Evolutionary conservation across 2,329 filamentous ascomycete genomes (phyloP).

Genomic region (Paecilomyces formosus): DNA sequence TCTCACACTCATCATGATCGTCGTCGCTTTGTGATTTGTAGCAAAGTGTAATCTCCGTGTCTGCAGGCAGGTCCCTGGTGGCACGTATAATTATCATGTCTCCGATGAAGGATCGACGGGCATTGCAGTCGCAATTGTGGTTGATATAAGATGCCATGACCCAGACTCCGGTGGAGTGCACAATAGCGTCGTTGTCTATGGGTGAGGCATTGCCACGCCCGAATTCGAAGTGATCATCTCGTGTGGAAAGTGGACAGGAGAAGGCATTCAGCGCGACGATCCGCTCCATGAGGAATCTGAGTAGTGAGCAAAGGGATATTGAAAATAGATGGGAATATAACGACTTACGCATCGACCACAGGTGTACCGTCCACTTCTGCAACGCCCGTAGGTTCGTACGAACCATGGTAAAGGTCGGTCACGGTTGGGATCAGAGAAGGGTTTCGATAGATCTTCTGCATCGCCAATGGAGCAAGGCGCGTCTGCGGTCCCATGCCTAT

Average conservation of each 20-base stretch:
- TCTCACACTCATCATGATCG: background rate
- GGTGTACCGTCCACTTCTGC: constrained; percentile 28
- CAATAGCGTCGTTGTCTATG: background rate
- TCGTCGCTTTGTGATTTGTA: constrained; percentile 24
- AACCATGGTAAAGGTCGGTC: constrained; percentile 32
- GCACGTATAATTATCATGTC: constrained; percentile 49
- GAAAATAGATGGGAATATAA: background rate
- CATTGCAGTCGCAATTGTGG: constrained; percentile 46
- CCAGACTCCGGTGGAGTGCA: constrained; percentile 41
- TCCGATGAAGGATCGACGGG: constrained; percentile 44
- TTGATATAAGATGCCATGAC: constrained; percentile 44
- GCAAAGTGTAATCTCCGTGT: constrained; percentile 40
- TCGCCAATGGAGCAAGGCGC: constrained; percentile 32
- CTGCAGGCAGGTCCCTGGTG: constrained; percentile 31
- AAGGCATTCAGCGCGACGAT: constrained; percentile 41
- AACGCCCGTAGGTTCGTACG: constrained; percentile 26
- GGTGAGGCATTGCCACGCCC: background rate
- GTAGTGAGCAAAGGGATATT: constrained; percentile 2
- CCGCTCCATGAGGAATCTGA: constrained; percentile 40
- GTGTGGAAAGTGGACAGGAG: constrained; percentile 21
- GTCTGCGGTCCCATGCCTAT: constrained; percentile 32
- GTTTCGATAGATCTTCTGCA: constrained; percentile 42
- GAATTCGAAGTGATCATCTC: background rate
- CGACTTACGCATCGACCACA: constrained; percentile 41
- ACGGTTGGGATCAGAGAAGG: constrained; percentile 27